Evolutionary conservation across 1,284 basidiomycete genomes (phyloP).

Genomic region (Moesziomyces aphidis): DNA sequence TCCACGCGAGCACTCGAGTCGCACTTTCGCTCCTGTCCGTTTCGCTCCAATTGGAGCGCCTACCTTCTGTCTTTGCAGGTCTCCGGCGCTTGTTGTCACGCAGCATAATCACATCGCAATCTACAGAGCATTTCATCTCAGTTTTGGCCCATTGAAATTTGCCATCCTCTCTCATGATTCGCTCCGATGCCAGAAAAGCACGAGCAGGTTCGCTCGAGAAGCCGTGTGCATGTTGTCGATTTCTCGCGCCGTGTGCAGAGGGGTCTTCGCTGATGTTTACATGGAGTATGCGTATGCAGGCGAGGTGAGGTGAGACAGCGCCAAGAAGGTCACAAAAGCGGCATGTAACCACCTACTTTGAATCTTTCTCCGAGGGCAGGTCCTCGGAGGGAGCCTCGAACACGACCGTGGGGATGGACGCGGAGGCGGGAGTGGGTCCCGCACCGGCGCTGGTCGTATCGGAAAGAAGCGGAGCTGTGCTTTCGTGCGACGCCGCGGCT

Average conservation of each 20-base stretch:
- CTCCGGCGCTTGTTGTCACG: neutral
- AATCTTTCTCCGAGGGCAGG: constrained; percentile 11
- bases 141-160: no score
- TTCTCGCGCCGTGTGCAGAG: neutral
- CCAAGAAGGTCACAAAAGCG: neutral
- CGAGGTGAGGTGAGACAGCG: neutral
- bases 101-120: neutral
- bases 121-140: neutral
- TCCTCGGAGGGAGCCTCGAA: constrained; percentile 49
- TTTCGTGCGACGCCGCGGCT: constrained; percentile 1
- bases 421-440: constrained; percentile 8
- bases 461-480: constrained; percentile 2
- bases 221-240: neutral
- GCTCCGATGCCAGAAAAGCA: no score
- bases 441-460: constrained; percentile 6
- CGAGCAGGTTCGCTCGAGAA: no score
- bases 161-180: no score
- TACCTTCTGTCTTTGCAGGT: no score
- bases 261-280: neutral
- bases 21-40: no score
- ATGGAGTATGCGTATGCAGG: neutral
- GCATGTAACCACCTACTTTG: constrained; percentile 5
- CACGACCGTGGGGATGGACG: constrained; percentile 36
- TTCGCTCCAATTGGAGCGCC: no score
- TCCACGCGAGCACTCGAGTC: neutral